A percentile compares a stretch with the other conserved stretches of the same genome.
Evolutionary conservation across 331 rosid genomes (phyloP).

Genomic region (Pyracantha coccinea): DNA sequence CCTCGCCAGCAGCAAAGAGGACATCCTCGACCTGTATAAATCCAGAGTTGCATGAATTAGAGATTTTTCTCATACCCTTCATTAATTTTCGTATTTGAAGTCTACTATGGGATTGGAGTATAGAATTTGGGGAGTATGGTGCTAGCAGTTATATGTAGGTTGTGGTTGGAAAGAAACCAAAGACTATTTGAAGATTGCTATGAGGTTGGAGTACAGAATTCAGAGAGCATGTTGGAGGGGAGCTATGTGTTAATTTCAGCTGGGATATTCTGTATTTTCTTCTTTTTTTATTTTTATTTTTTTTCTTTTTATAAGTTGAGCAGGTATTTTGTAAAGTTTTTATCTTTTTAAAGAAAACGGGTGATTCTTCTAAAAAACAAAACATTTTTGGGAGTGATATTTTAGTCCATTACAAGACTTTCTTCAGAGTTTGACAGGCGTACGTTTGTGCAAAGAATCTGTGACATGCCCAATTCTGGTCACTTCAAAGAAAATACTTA

Average conservation of each 20-base stretch:
- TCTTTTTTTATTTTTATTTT: not conserved
- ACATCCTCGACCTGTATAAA: constrained; percentile 79
- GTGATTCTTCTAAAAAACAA: not conserved
- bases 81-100: not conserved
- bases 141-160: not conserved
- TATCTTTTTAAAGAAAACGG: not conserved
- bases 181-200: not conserved
- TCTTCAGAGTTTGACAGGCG: not conserved
- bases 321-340: not conserved
- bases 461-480: not conserved
- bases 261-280: not conserved
- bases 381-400: not conserved
- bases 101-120: no score
- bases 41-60: constrained; percentile 11
- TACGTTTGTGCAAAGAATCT: not conserved
- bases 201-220: not conserved
- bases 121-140: no score
- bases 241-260: not conserved
- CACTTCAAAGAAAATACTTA: not conserved
- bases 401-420: not conserved
- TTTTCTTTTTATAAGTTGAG: not conserved
- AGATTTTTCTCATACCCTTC: not conserved
- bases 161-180: not conserved
- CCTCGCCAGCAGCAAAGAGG: constrained; percentile 98
- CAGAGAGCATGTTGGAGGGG: not conserved